Conservation (phyloP, 176 grass and related monocot species). For the Otatea glauca region DNA sequence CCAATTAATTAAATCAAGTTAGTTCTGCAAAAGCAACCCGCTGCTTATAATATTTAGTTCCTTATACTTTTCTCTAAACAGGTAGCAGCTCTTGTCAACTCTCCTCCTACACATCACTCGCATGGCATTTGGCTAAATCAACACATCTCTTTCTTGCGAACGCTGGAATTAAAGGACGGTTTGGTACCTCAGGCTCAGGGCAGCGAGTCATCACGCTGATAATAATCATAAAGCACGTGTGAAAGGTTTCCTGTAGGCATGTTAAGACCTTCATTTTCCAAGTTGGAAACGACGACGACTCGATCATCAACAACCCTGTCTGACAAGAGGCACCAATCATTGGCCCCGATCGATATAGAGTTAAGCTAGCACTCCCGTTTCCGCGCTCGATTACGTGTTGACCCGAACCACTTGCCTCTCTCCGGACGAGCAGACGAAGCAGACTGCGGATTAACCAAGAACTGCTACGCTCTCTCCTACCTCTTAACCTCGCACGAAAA, state of each 20-base stretch:
- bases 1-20: too few relatives aligned
- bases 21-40: neutral
- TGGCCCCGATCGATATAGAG: neutral
- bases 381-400: neutral
- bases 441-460: neutral
- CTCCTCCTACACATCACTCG: neutral
- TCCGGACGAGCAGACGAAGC: neutral
- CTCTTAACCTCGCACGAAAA: neutral
- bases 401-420: neutral
- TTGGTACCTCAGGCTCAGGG: neutral
- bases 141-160: neutral
- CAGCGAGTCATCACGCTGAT: neutral
- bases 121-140: neutral
- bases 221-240: neutral
- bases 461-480: neutral
- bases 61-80: neutral
- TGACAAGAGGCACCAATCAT: slow-evolving; percentile 25
- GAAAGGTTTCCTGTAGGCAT: neutral
- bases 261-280: neutral
- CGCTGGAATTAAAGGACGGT: neutral
- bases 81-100: neutral
- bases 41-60: neutral
- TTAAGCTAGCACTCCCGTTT: neutral
- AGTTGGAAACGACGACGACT: neutral
- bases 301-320: neutral